Evolutionary conservation across 768 basidiomycete species (phyloP), one percentile per base, ranked within the genome.

Genomic region (Panellus pusillus): DNA sequence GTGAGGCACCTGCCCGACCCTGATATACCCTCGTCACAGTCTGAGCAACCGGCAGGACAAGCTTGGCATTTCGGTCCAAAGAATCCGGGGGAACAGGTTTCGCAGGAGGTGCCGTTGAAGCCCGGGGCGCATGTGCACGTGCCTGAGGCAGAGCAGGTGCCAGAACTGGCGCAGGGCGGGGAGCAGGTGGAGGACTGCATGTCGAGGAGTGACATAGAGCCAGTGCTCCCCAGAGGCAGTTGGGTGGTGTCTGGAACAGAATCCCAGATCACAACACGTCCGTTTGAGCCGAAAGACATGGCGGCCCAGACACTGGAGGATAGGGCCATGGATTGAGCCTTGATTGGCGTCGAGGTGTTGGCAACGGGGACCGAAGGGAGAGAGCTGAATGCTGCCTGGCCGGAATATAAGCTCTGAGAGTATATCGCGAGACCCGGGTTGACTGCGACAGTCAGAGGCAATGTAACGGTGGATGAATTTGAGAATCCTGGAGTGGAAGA

Each of bases 51-150:
- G 0, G 74, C 68, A 1, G 90, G 86, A 61, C 91, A 93, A 5
- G 83, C 66, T 49, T 82, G 72, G 65, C 93, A 95, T 0, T 68
- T 74, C 1, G 84, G 75, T 0, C 93, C 93, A 62, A 89, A 96
- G 68, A 87, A 87, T 0, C 89, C 89, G 6, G 76, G 31, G 1
- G 82, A 75, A 61, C 93, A 96, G 0, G 81, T 72, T 65, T 94
- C 91, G 70, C 93, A 96, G 0, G 86, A 83, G 5, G 83, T 67
- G 4, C 93, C 93, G 0, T 78, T 83, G 67, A 93, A 95, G 0
- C 89, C 89, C 2, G 80, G 54, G 0, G 83, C 77, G 62, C 93
- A 96, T 0, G 74, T 69, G 63, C 93, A 96, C 13, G 78, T 81
- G 9, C 88, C 89, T 0, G 81, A 79, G 0, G 83, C 67, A 0